Evolutionary conservation across 176 grass and related monocot species (phyloP).

Genomic region (barley (Hordeum vulgare)): DNA sequence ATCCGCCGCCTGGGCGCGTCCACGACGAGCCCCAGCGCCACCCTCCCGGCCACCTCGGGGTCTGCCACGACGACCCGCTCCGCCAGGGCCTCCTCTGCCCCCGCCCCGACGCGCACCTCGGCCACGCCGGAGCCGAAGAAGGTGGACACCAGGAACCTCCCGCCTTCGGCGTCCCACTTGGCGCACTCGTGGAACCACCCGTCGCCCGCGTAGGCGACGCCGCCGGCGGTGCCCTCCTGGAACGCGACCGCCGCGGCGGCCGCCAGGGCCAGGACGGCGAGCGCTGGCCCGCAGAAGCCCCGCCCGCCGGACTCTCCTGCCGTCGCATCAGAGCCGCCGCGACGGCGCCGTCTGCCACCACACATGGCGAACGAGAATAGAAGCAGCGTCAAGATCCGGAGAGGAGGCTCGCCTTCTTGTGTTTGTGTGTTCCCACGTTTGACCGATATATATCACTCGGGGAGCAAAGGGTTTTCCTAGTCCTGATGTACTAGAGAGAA

Average conservation of each 20-base stretch:
- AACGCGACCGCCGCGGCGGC: conserved; percentile 49
- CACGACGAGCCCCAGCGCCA: conserved; percentile 46
- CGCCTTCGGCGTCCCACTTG: conserved; percentile 75
- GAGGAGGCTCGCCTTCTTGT: neutral
- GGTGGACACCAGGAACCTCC: conserved; percentile 61
- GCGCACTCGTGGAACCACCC: conserved; percentile 88
- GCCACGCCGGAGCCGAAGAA: conserved; percentile 50
- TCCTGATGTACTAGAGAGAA: neutral
- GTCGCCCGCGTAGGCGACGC: conserved; percentile 37
- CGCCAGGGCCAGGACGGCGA: conserved; percentile 42
- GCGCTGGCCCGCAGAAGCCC: conserved; percentile 2
- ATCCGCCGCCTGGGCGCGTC: conserved; percentile 47
- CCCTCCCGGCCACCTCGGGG: conserved; percentile 41
- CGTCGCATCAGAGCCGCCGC: neutral
- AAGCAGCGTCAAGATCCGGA: neutral
- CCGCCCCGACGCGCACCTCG: conserved; percentile 29
- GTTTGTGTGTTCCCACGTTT: neutral
- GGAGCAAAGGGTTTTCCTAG: neutral
- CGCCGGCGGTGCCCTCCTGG: conserved; percentile 55
- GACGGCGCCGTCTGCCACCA: conserved; percentile 30
- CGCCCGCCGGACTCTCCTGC: neutral
- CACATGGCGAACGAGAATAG: conserved; percentile 28
- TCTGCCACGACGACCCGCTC: conserved; percentile 54
- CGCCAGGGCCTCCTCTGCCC: neutral
- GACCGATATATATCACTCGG: neutral